These are phyloP conservation scores for Pyrrhoderma lamaoense DNA, from an alignment of 1,284 basidiomycete genomes.

Conservation along the genomic window DNA sequence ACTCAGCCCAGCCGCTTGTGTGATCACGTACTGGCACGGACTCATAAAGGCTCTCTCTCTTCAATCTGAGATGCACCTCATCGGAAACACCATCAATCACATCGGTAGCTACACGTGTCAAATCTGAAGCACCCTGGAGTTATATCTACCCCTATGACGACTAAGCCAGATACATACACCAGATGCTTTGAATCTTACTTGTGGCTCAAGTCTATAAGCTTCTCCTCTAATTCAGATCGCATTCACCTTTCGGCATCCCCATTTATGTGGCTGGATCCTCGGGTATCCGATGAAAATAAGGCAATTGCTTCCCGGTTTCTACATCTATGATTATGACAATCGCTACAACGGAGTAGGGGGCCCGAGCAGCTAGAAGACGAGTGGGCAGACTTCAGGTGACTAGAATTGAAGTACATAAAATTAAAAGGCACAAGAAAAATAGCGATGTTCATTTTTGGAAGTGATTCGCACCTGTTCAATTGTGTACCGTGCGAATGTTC, in stretches of 20 bases:
- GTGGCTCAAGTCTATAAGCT: background rate
- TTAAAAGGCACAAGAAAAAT: too few relatives aligned
- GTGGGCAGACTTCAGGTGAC: conserved; percentile 2
- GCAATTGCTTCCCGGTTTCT: conserved; percentile 1
- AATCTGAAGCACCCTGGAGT: background rate
- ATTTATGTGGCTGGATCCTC: conserved; percentile 6
- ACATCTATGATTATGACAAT: background rate
- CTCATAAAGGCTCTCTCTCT: too few relatives aligned
- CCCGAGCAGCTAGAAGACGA: conserved; percentile 1
- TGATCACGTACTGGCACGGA: too few relatives aligned
- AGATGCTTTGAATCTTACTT: background rate
- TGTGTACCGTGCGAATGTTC: background rate
- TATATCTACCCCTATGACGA: conserved; percentile 11
- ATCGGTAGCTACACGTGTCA: conserved; percentile 12
- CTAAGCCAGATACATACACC: background rate
- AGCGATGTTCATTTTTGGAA: too few relatives aligned
- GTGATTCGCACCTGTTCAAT: too few relatives aligned
- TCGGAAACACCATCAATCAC: conserved; percentile 2
- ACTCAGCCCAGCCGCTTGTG: too few relatives aligned
- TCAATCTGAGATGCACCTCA: background rate
- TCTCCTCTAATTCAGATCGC: background rate
- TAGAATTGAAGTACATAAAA: background rate
- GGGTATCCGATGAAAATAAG: background rate
- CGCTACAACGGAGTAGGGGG: conserved; percentile 1
- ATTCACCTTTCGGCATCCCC: background rate